Evolutionary conservation across 768 basidiomycete genomes (phyloP), one percentile per base, ranked within the genome.

Genomic region (Mrakia blollopis): DNA sequence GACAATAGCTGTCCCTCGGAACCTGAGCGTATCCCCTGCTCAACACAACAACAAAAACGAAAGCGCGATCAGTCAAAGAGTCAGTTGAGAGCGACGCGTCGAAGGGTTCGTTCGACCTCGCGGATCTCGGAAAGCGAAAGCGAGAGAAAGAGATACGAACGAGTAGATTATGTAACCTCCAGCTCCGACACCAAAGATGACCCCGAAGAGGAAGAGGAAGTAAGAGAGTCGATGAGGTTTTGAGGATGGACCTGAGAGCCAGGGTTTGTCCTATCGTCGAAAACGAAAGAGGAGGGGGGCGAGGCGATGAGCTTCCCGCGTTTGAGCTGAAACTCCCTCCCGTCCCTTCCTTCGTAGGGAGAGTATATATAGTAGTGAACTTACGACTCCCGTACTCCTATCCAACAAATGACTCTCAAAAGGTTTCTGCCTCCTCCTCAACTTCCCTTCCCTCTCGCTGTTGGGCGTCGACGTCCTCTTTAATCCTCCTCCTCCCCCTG

Each of bases 1-100:
- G 83, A 78, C 91, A 91, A 79, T 82, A 71, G 76, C 80, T 62
- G 52, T 23, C 37, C 13, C 41, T 28, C 1, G 62, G 61, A 25
- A 69, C 35, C 35, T 32, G 14, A 30, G 47, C 35, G 67, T 69
- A 75, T 13, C 68, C 74, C 28, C 67, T 69, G 61, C 16, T 23
- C 14, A 52, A 28, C 23, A 18, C 30, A 16, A 50, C 30, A 4
- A 28, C 3, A 18, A 35, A 25, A 52, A 57, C 13, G 35, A 61
- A 21, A 57, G 57, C 18, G 47, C 47, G 18, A 50, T 50, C 47
- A 50, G 18, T 14, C 2, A 41, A 16, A 16, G 50, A 16, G 23
- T 23, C 23, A 16, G 14, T 25, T 39, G 35, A 30, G 35, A 30
- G 57, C 35, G 30, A 35, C 39, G 39, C n/a, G 23, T 32, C 50